phyloP scores from a whole-genome alignment of 1,284 basidiomycete species.

The Erythrobasidium hasegawianum region DNA sequence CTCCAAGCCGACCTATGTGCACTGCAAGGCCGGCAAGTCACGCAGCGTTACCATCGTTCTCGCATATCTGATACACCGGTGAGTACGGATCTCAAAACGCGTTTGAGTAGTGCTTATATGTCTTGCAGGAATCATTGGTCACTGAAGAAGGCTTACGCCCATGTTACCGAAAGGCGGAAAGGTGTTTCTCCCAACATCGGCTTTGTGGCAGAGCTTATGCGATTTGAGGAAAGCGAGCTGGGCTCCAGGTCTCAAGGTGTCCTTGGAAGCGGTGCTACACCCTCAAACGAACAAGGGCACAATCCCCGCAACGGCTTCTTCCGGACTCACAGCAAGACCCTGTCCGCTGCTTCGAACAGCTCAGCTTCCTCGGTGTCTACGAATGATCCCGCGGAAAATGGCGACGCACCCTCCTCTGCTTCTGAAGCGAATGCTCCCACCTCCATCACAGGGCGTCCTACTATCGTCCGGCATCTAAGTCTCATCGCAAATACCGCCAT shows the following conservation, averaged over 20 bases:
- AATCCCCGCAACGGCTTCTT: slow-evolving; percentile 4
- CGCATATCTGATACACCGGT: slow-evolving; percentile 82
- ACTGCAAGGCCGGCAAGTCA: slow-evolving; percentile 94
- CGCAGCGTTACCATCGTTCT: slow-evolving; percentile 95
- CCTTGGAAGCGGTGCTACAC: slow-evolving; percentile 15
- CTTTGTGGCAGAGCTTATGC: slow-evolving; percentile 95
- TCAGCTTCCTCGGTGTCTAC: background rate
- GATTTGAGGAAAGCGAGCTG: slow-evolving; percentile 67
- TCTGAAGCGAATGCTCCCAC: background rate
- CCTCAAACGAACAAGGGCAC: slow-evolving; percentile 7
- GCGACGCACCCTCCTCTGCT: background rate
- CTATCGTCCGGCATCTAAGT: slow-evolving; percentile 33
- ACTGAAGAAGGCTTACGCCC: slow-evolving; percentile 79
- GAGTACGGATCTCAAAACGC: too few relatives aligned
- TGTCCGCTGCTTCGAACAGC: background rate
- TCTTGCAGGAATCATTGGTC: slow-evolving; percentile 80
- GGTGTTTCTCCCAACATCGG: slow-evolving; percentile 97
- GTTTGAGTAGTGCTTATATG: too few relatives aligned
- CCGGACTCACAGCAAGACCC: slow-evolving; percentile 2
- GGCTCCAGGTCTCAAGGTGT: slow-evolving; percentile 24
- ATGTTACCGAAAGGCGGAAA: slow-evolving; percentile 81
- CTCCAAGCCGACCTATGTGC: slow-evolving; percentile 76
- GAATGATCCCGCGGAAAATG: background rate
- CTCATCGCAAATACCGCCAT: slow-evolving; percentile 31
- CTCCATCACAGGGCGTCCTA: slow-evolving; percentile 25